Percentiles rank a stretch among this genome's conserved stretches.
phyloP scores from a whole-genome alignment of 2,329 filamentous ascomycete species.

The Fusarium equiseti region DNA sequence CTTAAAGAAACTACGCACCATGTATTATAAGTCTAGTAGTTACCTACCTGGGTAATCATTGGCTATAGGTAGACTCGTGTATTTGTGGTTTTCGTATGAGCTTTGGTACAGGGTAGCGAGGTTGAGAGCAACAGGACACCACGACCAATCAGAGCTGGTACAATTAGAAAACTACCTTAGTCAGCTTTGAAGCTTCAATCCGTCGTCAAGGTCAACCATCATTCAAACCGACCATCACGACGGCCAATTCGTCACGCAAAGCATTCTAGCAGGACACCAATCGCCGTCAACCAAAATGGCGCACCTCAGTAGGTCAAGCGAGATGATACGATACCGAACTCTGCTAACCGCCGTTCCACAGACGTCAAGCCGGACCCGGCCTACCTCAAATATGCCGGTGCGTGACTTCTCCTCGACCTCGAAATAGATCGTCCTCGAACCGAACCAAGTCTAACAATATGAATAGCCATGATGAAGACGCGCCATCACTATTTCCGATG shows the following conservation, averaged over 20 bases:
- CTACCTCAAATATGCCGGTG: slow-evolving; percentile 57
- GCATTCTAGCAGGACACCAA: slow-evolving; percentile 40
- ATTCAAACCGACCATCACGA: slow-evolving; percentile 44
- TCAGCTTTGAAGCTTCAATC: slow-evolving; percentile 44
- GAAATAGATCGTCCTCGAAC: slow-evolving; percentile 9
- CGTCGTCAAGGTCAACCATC: slow-evolving; percentile 28
- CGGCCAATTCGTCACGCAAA: slow-evolving; percentile 42
- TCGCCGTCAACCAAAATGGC: slow-evolving; percentile 53
- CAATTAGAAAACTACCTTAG: slow-evolving; percentile 28
- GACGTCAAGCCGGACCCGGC: slow-evolving; percentile 59
- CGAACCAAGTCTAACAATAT: slow-evolving; percentile 42
- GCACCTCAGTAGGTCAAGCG: slow-evolving; percentile 53
- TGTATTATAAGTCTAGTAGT: neutral
- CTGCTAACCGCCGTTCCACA: slow-evolving; percentile 48
- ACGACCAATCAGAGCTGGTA: slow-evolving; percentile 29
- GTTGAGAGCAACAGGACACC: fast-evolving
- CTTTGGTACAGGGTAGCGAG: slow-evolving; percentile 34
- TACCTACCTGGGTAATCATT: neutral
- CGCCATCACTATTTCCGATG: slow-evolving; percentile 96
- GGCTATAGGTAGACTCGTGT: neutral
- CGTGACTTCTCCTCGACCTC: slow-evolving; percentile 45
- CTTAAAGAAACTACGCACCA: fast-evolving
- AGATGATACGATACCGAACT: neutral
- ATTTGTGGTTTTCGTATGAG: neutral
- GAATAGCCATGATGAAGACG: slow-evolving; percentile 81